Conservation (phyloP, 208 protist species). For the Trypanosoma avium region DNA sequence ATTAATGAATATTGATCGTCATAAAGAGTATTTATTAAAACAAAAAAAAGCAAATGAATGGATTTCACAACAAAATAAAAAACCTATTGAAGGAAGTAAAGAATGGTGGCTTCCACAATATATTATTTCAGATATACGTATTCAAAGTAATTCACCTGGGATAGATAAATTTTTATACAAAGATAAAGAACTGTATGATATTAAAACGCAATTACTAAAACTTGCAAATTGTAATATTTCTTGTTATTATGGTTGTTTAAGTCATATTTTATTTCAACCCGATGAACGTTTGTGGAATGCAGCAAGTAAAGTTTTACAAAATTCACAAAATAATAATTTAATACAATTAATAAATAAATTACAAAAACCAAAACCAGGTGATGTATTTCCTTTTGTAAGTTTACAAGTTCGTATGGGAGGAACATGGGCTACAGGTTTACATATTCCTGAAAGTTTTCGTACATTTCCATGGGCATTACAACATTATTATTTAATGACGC, state of each 20-base stretch:
- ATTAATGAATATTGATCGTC: conserved; percentile 16
- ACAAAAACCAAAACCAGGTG: not conserved
- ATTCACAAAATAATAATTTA: not conserved
- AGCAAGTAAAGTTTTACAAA: not conserved
- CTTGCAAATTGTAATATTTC: conserved; percentile 18
- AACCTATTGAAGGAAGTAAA: not conserved
- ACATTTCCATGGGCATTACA: conserved; percentile 22
- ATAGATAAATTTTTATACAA: conserved; percentile 3
- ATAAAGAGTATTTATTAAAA: conserved; percentile 15
- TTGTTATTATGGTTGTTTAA: conserved; percentile 28
- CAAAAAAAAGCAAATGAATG: conserved; percentile 17
- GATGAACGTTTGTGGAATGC: conserved; percentile 8
- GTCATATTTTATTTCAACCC: conserved; percentile 23
- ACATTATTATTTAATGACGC: conserved; percentile 14
- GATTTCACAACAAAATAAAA: not conserved
- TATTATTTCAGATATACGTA: conserved; percentile 11
- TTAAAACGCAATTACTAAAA: conserved; percentile 13
- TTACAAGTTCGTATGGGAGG: conserved; percentile 25
- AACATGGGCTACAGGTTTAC: conserved; percentile 15
- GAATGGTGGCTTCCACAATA: conserved; percentile 5
- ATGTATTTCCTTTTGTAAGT: conserved; percentile 15
- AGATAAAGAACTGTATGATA: conserved; percentile 1
- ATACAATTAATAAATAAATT: not conserved
- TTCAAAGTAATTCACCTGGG: conserved; percentile 19
- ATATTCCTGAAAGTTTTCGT: conserved; percentile 14